Evolutionary conservation across 2,329 filamentous ascomycete genomes (phyloP).

Genomic region (Nigrospora sphaerica): DNA sequence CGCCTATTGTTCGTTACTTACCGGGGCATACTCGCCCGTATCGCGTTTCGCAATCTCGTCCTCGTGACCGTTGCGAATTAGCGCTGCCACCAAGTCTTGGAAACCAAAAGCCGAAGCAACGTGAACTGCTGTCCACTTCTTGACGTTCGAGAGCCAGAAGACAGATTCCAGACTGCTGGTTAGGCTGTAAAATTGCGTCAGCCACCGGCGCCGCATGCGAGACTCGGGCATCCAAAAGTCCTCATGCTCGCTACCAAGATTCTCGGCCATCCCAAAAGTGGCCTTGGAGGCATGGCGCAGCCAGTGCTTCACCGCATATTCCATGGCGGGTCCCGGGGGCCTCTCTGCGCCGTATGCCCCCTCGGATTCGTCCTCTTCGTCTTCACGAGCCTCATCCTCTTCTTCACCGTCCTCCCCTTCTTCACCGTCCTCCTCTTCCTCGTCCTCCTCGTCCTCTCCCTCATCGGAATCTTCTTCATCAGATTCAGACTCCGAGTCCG

Average conservation of each 20-base stretch:
- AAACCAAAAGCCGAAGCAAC: conserved; percentile 31
- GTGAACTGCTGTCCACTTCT: conserved; percentile 23
- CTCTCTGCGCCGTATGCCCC: conserved; percentile 8
- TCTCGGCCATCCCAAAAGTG: conserved; percentile 32
- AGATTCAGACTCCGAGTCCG: background rate
- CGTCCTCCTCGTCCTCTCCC: conserved; percentile 2
- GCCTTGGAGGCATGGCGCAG: conserved; percentile 32
- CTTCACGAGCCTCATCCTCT: conserved; percentile 6
- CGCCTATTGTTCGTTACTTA: conserved; percentile 10
- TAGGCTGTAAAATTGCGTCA: conserved; percentile 24
- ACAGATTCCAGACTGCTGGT: conserved; percentile 19
- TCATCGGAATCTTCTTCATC: conserved; percentile 1
- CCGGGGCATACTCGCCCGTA: conserved; percentile 22
- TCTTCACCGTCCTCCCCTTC: background rate
- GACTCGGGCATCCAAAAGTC: conserved; percentile 31
- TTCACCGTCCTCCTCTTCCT: conserved; percentile 1
- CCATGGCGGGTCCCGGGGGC: conserved; percentile 14
- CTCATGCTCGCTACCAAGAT: conserved; percentile 24
- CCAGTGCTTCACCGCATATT: conserved; percentile 33
- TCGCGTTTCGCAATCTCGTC: conserved; percentile 25
- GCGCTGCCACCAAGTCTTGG: conserved; percentile 25
- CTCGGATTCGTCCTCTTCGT: conserved; percentile 14
- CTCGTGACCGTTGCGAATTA: conserved; percentile 29
- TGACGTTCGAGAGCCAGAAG: conserved; percentile 20
- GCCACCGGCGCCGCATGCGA: conserved; percentile 27